phyloP scores from a whole-genome alignment of 2,329 filamentous ascomycete genomes.

The Pseudofabraea citricarpa region DNA sequence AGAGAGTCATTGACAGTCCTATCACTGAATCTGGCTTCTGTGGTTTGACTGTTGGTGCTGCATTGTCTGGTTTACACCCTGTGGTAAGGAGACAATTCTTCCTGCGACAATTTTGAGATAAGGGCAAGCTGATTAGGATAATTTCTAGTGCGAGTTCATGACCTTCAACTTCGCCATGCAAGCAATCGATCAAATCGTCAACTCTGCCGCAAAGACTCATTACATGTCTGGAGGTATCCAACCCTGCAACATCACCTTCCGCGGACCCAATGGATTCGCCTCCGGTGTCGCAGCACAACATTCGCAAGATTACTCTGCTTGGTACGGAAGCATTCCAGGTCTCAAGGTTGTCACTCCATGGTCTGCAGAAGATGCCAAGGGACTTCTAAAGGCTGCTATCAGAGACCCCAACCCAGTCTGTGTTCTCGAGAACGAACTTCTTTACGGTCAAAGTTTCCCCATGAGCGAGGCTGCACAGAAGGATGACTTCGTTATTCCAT shows the following conservation, averaged over 20 bases:
- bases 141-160: conserved; percentile 91
- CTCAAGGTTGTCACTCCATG: conserved; percentile 96
- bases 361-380: conserved; percentile 97
- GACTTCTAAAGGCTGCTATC: conserved; percentile 94
- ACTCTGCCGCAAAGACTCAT: conserved; percentile 97
- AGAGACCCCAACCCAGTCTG: conserved; percentile 97
- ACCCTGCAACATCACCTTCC: conserved; percentile 99
- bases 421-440: conserved; percentile 79
- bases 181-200: conserved; percentile 99
- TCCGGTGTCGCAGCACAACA: conserved; percentile 94
- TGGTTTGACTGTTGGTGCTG: conserved; percentile 91
- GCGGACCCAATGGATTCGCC: conserved; percentile 97
- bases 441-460: conserved; percentile 93
- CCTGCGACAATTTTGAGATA: conserved; percentile 6
- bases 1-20: conserved; percentile 95
- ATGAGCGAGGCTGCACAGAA: conserved; percentile 97
- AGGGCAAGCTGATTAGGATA: conserved; percentile 11
- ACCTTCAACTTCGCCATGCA: conserved; percentile 99
- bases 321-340: conserved; percentile 97
- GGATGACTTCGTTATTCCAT: conserved; percentile 93
- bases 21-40: conserved; percentile 97
- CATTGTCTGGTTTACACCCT: conserved; percentile 88
- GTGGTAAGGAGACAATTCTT: conserved; percentile 58
- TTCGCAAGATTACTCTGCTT: conserved; percentile 97
- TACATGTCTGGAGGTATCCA: conserved; percentile 99